Conservation (phyloP, 805 yeast species). For the Metschnikowia hibisci region DNA sequence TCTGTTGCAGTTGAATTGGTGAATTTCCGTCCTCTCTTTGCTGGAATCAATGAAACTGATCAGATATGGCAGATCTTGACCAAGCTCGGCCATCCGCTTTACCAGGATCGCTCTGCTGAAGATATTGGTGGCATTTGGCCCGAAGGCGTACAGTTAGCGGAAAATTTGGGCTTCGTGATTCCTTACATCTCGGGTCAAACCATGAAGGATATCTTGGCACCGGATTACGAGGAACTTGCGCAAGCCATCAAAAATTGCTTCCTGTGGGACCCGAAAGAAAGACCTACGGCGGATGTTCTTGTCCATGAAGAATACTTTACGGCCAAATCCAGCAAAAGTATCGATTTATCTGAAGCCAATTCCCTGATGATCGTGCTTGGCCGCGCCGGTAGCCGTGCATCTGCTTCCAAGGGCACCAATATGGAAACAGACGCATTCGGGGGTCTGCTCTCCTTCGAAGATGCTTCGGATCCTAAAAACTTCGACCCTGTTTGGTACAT, state of each 20-base stretch:
- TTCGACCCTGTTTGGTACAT: slow-evolving; percentile 3
- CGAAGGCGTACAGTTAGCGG: slow-evolving; percentile 52
- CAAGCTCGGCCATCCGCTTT: slow-evolving; percentile 69
- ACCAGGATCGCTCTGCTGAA: slow-evolving; percentile 18
- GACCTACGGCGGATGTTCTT: slow-evolving; percentile 50
- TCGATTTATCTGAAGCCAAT: neutral
- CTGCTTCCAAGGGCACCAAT: neutral
- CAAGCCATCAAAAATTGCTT: slow-evolving; percentile 49
- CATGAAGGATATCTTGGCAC: slow-evolving; percentile 9
- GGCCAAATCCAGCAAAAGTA: slow-evolving; percentile 1
- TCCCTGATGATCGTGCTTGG: slow-evolving; percentile 4
- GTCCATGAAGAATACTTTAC: slow-evolving; percentile 56
- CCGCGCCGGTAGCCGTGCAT: neutral
- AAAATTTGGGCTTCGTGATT: slow-evolving; percentile 50
- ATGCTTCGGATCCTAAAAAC: neutral
- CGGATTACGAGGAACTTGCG: slow-evolving; percentile 33
- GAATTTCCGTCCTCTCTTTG: slow-evolving; percentile 72
- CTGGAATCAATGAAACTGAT: slow-evolving; percentile 76
- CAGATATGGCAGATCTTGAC: slow-evolving; percentile 68
- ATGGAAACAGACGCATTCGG: neutral
- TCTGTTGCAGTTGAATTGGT: slow-evolving; percentile 72
- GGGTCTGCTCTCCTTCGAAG: neutral
- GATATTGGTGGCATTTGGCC: slow-evolving; percentile 71
- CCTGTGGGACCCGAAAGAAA: slow-evolving; percentile 73
- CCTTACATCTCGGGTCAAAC: slow-evolving; percentile 54